These are phyloP conservation scores for Cucurbita pepo DNA, from an alignment of 306 rosid genomes.

Conservation along the genomic window DNA sequence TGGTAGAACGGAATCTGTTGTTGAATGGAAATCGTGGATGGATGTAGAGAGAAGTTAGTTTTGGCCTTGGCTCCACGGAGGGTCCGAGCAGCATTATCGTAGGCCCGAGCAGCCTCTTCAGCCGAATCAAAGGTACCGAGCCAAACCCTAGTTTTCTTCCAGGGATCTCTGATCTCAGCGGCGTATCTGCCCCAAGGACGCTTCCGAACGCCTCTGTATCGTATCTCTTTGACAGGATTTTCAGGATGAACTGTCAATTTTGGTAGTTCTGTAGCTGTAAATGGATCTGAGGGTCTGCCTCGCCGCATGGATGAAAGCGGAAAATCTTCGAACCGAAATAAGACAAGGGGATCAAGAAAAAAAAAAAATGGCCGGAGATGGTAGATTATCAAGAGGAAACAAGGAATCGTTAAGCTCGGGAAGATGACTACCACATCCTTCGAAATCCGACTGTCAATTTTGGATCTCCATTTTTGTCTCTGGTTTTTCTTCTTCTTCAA, in stretches of 20 bases:
- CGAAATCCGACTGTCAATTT: conserved; percentile 6
- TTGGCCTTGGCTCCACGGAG: conserved; percentile 71
- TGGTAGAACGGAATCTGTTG: conserved; percentile 16
- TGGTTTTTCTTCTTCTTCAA: background rate
- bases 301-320: conserved; percentile 44
- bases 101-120: conserved; percentile 69
- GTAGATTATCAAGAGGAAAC: conserved; percentile 13
- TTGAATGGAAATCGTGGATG: conserved; percentile 2
- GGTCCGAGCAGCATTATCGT: conserved; percentile 61
- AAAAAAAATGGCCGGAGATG: conserved; percentile 8
- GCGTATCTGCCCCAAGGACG: conserved; percentile 91
- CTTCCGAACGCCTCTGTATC: conserved; percentile 76
- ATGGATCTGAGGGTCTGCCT: conserved; percentile 33
- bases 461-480: conserved; percentile 6
- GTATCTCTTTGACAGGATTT: conserved; percentile 22
- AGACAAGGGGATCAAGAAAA: background rate
- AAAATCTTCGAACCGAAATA: background rate
- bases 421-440: conserved; percentile 18
- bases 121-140: conserved; percentile 80
- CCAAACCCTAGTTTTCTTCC: conserved; percentile 77
- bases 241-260: conserved; percentile 2
- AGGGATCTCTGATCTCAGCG: conserved; percentile 87
- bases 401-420: background rate
- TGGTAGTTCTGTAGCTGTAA: background rate
- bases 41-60: conserved; percentile 40